Evolutionary conservation across 2,329 filamentous ascomycete species (phyloP), one percentile per base, ranked within the genome.

Genomic region (Penicillium sp.): DNA sequence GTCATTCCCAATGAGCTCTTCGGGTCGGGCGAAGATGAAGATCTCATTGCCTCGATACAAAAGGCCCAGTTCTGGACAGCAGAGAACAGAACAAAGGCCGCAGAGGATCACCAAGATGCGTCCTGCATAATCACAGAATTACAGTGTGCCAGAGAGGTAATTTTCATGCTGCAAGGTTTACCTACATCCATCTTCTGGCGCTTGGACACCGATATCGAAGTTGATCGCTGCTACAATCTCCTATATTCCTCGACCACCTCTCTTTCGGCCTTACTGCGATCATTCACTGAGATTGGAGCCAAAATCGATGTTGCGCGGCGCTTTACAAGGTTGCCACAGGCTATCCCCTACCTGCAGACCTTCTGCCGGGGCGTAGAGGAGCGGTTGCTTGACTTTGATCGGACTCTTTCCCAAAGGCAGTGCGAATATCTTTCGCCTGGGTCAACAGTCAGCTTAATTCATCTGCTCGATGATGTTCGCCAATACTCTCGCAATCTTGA

Each of bases 151-250:
- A 84, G 90, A 44, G 91, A 97, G 65, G 82, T 85, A 0, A 76
- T 96, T 0, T 93, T 90, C 63, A 95, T 96, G 89, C 80, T 97
- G 0, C 83, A 85, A 49, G 92, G 92, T 0, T 75, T 94, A 4
- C 81, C 85, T 6, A 93, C 88, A 2, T 86, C 85, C 1, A 66
- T 96, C 1, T 96, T 92, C 63, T 59, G 70, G 75, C 60, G 66
- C 48, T 29, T 69, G 18, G 66, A 71, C 33, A 60, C 65, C 33
- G 57, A 53, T 4, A 59, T 75, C n/a, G 64, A 66, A 52, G 59
- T 76, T 39, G 72, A 76, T 45, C 62, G 70, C 23, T 66, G 67
- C 49, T 75, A 75, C 60, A 60, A 57, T 21, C 51, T 73, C 24
- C 54, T 53, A 9, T 68, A 76, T 59, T 58, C 69, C 31, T 74